Conservation (phyloP, 225 moss, liverwort and hornwort species). For the Sphagnum contortum region DNA sequence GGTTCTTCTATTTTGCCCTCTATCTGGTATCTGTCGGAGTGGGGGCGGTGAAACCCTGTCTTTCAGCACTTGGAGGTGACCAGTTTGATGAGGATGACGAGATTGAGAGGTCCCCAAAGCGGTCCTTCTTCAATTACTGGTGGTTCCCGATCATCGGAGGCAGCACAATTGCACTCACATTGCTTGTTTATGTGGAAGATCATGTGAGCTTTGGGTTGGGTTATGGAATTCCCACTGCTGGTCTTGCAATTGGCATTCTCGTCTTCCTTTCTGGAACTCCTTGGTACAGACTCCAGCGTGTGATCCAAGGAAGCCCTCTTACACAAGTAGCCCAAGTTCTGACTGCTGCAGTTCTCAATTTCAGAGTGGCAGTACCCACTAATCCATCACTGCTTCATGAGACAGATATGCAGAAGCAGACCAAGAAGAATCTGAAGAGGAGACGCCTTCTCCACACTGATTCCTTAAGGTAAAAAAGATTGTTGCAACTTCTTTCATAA, state of each 20-base stretch:
- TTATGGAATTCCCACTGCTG: conserved; percentile 17
- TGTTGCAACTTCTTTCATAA: background rate
- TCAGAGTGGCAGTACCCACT: conserved; percentile 6
- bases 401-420: background rate
- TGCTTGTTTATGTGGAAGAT: conserved; percentile 26
- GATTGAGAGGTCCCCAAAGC: conserved; percentile 18
- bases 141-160: conserved; percentile 13
- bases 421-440: conserved; percentile 4
- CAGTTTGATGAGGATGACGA: conserved; percentile 27
- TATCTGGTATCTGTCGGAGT: conserved; percentile 20
- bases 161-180: conserved; percentile 9
- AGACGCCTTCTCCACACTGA: conserved; percentile 18
- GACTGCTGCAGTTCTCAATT: conserved; percentile 12
- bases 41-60: conserved; percentile 16
- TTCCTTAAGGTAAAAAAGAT: conserved; percentile 11
- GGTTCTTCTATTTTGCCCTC: conserved; percentile 13
- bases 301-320: conserved; percentile 21
- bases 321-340: conserved; percentile 23
- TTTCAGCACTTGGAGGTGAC: conserved; percentile 22
- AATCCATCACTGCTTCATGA: conserved; percentile 22
- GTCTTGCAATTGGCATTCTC: conserved; percentile 14
- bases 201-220: conserved; percentile 25
- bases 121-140: conserved; percentile 30
- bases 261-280: conserved; percentile 7
- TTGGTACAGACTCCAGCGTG: conserved; percentile 11